Evolutionary conservation across 768 basidiomycete species (phyloP).

Genomic region (Cystobasidium onofrii): DNA sequence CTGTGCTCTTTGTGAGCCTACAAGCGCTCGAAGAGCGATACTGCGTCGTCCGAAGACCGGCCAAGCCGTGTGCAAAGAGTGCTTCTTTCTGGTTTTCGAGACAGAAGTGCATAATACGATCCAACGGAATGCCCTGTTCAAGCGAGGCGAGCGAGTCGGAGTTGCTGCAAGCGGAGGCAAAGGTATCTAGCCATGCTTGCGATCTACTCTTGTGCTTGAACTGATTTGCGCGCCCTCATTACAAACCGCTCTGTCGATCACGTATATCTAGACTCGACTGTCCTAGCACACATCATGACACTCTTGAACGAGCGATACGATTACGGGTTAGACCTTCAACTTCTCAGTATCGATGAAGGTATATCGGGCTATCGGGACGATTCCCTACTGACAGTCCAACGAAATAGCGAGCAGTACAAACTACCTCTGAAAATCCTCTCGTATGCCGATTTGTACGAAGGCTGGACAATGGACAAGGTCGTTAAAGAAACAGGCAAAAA

Average conservation of each 20-base stretch:
- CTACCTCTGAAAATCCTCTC: constrained; percentile 93
- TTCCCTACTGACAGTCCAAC: constrained; percentile 85
- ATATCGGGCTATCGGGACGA: constrained; percentile 98
- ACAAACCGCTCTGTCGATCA: too few relatives aligned
- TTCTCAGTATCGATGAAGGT: constrained; percentile 96
- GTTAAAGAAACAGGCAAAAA: constrained; percentile 90
- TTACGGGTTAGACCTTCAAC: constrained; percentile 80
- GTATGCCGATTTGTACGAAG: constrained; percentile 82
- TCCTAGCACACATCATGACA: constrained; percentile 94
- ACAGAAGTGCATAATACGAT: constrained; percentile 98
- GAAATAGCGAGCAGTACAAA: constrained; percentile 88
- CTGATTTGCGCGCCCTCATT: too few relatives aligned
- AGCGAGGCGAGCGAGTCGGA: constrained; percentile 80
- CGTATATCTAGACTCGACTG: constrained; percentile 71
- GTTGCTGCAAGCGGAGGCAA: constrained; percentile 98
- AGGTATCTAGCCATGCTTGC: constrained; percentile 52
- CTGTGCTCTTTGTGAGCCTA: constrained; percentile 62
- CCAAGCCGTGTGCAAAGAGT: constrained; percentile 90
- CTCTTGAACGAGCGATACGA: constrained; percentile 84
- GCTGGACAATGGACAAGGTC: constrained; percentile 98
- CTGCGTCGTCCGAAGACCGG: constrained; percentile 92
- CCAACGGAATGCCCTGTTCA: constrained; percentile 67
- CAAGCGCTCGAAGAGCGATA: constrained; percentile 68
- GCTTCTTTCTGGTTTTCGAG: constrained; percentile 95
- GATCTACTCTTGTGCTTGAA: too few relatives aligned